Conservation (phyloP, 2,329 filamentous ascomycete species). For the Colletotrichum simmondsii region DNA sequence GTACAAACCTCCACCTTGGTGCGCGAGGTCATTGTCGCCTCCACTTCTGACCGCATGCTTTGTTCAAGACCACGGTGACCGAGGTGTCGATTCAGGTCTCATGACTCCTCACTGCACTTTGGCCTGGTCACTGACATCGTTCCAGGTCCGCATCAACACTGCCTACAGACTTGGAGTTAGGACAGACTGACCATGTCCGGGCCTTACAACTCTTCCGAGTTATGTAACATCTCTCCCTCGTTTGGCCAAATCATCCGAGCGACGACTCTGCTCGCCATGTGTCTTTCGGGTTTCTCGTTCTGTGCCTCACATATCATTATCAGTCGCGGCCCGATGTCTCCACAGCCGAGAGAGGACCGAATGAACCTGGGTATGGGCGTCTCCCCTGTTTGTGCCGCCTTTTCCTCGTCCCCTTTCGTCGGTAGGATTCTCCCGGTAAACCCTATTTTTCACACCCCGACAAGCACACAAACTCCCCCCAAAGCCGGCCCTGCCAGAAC, state of each 20-base stretch:
- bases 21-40: constrained; percentile 2
- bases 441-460: constrained; percentile 24
- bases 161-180: too few species aligned
- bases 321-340: constrained; percentile 23
- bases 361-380: constrained; percentile 8
- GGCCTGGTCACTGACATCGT: not conserved
- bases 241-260: not conserved
- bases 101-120: not conserved
- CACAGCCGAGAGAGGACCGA: constrained; percentile 21
- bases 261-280: not conserved
- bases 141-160: not conserved
- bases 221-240: not conserved
- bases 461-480: constrained; percentile 6
- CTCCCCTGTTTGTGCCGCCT: not conserved
- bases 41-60: not conserved
- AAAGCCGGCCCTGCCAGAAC: not conserved
- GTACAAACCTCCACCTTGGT: constrained; percentile 16
- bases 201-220: not conserved
- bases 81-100: not conserved
- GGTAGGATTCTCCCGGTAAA: constrained; percentile 22
- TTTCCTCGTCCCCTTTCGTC: constrained; percentile 3
- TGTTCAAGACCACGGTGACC: not conserved
- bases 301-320: not conserved
- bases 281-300: not conserved
- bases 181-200: too few species aligned